phyloP scores from a whole-genome alignment of 2,329 filamentous ascomycete genomes.

The Torrubiella hemipterigena region DNA sequence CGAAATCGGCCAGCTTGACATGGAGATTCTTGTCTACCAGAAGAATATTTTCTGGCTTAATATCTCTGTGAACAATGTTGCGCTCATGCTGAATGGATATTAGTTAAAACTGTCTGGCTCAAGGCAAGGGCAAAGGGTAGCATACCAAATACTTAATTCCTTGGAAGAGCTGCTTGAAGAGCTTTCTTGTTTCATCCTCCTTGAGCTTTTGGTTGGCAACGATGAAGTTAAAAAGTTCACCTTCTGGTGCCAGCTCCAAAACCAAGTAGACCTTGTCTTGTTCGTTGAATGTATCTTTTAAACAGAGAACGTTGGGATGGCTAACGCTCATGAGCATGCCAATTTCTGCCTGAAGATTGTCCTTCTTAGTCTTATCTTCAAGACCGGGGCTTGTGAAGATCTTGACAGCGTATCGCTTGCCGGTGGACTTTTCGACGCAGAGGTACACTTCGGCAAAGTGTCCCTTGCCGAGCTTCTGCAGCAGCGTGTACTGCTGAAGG shows the following conservation, averaged over 20 bases:
- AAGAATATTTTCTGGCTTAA: constrained; percentile 95
- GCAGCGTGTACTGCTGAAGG: constrained; percentile 71
- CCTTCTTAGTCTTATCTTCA: constrained; percentile 72
- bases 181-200: constrained; percentile 71
- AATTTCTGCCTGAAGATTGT: constrained; percentile 88
- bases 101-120: constrained; percentile 1
- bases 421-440: constrained; percentile 75
- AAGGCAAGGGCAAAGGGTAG: constrained; percentile 6
- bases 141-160: constrained; percentile 89
- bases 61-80: constrained; percentile 93
- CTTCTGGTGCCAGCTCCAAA: constrained; percentile 79
- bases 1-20: constrained; percentile 92
- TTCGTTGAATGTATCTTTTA: constrained; percentile 94
- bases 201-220: constrained; percentile 80
- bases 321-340: constrained; percentile 95
- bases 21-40: constrained; percentile 73
- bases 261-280: constrained; percentile 82
- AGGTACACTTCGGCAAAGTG: constrained; percentile 92
- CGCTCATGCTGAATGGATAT: constrained; percentile 63
- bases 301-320: constrained; percentile 81
- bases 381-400: constrained; percentile 81
- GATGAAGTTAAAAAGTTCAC: constrained; percentile 93
- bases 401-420: constrained; percentile 82
- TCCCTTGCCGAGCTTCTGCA: constrained; percentile 82
- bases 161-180: constrained; percentile 86